Evolutionary conservation across 177 flowering plant species (phyloP).

Genomic region (Telopea speciosissima): DNA sequence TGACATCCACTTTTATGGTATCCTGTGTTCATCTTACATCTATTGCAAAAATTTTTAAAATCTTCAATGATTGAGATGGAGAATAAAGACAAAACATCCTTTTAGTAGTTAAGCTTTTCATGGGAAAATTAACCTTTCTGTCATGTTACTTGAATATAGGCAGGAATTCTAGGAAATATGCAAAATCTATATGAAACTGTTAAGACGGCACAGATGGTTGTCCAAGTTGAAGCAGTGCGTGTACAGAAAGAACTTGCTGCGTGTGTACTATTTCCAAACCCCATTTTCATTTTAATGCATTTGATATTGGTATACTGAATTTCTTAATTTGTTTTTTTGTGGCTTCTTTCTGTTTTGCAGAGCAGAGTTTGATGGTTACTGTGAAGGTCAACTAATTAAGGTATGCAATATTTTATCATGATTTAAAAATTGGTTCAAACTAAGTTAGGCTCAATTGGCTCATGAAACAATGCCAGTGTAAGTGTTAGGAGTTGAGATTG

Average conservation of each 20-base stretch:
- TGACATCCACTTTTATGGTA: background rate
- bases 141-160: conserved; percentile 32
- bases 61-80: background rate
- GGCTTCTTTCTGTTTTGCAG: conserved; percentile 35
- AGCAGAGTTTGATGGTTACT: conserved; percentile 96
- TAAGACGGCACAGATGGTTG: conserved; percentile 84
- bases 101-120: background rate
- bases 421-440: background rate
- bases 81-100: background rate
- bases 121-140: conserved; percentile 2
- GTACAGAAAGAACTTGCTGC: conserved; percentile 85
- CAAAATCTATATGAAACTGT: conserved; percentile 77
- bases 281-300: background rate
- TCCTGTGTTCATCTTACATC: background rate
- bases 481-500: background rate
- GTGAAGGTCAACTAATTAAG: conserved; percentile 91
- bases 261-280: conserved; percentile 33
- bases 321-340: background rate
- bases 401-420: conserved; percentile 26
- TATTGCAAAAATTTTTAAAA: too few relatives aligned
- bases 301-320: background rate
- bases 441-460: background rate
- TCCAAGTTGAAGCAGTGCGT: conserved; percentile 85
- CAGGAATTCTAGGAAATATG: conserved; percentile 78
- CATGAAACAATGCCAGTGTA: background rate